A percentile compares a stretch with the other conserved stretches of the same genome.
Evolutionary conservation across 306 rosid species (phyloP).

Genomic region (Acacia melanoxylon): DNA sequence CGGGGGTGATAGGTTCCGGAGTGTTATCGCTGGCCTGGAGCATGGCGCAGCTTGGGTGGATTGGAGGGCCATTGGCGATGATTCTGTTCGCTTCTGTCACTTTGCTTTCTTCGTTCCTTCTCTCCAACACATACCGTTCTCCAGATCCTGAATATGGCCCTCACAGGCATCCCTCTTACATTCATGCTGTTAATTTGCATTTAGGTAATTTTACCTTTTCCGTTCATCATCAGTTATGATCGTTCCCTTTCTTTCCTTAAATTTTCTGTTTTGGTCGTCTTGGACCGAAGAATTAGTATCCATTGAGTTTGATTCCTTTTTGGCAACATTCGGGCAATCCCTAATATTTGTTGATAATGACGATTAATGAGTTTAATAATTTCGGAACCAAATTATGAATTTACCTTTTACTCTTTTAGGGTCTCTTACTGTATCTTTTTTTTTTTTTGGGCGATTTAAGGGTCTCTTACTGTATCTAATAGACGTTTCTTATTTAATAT

Average conservation of each 20-base stretch:
- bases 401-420: no score
- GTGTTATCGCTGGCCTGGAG: constrained; percentile 60
- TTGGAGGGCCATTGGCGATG: constrained; percentile 52
- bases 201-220: constrained; percentile 32
- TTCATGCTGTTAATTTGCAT: constrained; percentile 44
- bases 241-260: background rate
- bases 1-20: constrained; percentile 68
- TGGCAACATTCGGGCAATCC: background rate
- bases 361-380: background rate
- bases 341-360: background rate
- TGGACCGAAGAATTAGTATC: background rate
- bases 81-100: constrained; percentile 46
- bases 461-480: no score
- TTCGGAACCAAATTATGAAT: background rate
- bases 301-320: background rate
- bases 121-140: constrained; percentile 44
- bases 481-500: no score
- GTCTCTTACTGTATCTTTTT: no score
- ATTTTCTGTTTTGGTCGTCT: background rate
- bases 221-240: background rate
- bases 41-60: constrained; percentile 63
- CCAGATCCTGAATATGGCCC: constrained; percentile 64
- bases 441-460: no score
- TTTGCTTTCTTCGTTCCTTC: constrained; percentile 48
- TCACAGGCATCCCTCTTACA: constrained; percentile 41